These are phyloP conservation scores for Cladophialophora carrionii DNA, from an alignment of 2,329 filamentous ascomycete genomes.

Conservation along the genomic window DNA sequence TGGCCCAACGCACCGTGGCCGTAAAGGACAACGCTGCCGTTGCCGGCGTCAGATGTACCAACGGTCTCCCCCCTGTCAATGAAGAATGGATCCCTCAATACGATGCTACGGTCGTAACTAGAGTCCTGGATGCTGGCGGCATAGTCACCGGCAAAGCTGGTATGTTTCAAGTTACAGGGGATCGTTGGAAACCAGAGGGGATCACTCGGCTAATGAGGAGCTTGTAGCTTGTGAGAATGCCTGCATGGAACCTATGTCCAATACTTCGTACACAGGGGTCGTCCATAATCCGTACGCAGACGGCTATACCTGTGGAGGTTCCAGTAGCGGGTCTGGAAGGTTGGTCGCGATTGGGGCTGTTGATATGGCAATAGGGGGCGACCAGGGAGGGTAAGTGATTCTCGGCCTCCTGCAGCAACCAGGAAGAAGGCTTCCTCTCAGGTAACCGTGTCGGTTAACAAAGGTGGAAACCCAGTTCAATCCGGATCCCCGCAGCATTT, in stretches of 20 bases:
- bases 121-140: slow-evolving; percentile 50
- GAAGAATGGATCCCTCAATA: slow-evolving; percentile 44
- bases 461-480: slow-evolving; percentile 46
- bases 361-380: slow-evolving; percentile 42
- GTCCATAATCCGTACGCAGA: slow-evolving; percentile 54
- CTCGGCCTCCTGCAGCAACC: neutral
- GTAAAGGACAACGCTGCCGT: slow-evolving; percentile 54
- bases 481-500: slow-evolving; percentile 50
- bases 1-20: slow-evolving; percentile 13
- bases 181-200: neutral
- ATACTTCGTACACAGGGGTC: slow-evolving; percentile 50
- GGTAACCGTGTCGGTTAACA: neutral
- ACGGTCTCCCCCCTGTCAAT: slow-evolving; percentile 50
- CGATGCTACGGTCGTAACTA: slow-evolving; percentile 53
- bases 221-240: slow-evolving; percentile 54
- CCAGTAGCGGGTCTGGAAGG: slow-evolving; percentile 50
- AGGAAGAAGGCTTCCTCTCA: neutral
- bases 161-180: slow-evolving; percentile 1
- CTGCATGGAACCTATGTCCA: slow-evolving; percentile 50
- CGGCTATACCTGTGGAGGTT: slow-evolving; percentile 50
- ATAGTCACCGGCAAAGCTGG: slow-evolving; percentile 50
- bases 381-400: slow-evolving; percentile 42
- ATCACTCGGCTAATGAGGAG: neutral
- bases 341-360: slow-evolving; percentile 46
- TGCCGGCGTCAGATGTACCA: slow-evolving; percentile 49